Evolutionary conservation across 2,329 filamentous ascomycete species (phyloP).

Genomic region (Phaeoacremonium minimum): DNA sequence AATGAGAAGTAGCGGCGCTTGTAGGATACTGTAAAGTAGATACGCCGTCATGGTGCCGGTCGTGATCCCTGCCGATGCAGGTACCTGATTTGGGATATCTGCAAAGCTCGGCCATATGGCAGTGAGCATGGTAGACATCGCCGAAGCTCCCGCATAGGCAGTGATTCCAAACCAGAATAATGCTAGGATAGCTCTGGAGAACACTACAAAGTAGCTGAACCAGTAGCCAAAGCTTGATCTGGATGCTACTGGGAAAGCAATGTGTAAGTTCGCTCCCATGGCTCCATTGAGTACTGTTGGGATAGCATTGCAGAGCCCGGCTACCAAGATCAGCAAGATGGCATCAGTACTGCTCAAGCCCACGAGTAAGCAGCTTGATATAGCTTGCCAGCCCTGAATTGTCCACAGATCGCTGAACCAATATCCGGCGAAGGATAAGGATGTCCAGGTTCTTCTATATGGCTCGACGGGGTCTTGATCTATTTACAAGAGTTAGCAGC

Average conservation of each 20-base stretch:
- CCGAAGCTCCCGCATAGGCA: constrained; percentile 17
- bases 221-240: constrained; percentile 32
- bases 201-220: constrained; percentile 23
- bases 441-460: not conserved
- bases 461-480: constrained; percentile 2
- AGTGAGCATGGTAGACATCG: constrained; percentile 4
- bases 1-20: constrained; percentile 21
- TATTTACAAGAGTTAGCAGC: too few relatives aligned
- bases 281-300: constrained; percentile 28
- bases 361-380: constrained; percentile 3
- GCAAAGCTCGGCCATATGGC: constrained; percentile 36
- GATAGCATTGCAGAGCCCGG: constrained; percentile 48
- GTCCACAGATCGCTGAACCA: constrained; percentile 9
- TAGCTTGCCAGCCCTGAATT: constrained; percentile 5
- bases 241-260: constrained; percentile 30
- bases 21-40: constrained; percentile 19
- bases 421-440: constrained; percentile 2
- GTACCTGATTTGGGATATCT: constrained; percentile 35
- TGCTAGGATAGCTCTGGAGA: constrained; percentile 26
- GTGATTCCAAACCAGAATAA: constrained; percentile 31
- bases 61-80: constrained; percentile 27
- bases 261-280: constrained; percentile 28
- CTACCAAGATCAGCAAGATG: constrained; percentile 32
- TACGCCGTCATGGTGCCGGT: constrained; percentile 16
- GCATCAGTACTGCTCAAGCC: constrained; percentile 9